Conservation (phyloP, 768 basidiomycete genomes). For the Phlebiopsis flavidoalba region DNA sequence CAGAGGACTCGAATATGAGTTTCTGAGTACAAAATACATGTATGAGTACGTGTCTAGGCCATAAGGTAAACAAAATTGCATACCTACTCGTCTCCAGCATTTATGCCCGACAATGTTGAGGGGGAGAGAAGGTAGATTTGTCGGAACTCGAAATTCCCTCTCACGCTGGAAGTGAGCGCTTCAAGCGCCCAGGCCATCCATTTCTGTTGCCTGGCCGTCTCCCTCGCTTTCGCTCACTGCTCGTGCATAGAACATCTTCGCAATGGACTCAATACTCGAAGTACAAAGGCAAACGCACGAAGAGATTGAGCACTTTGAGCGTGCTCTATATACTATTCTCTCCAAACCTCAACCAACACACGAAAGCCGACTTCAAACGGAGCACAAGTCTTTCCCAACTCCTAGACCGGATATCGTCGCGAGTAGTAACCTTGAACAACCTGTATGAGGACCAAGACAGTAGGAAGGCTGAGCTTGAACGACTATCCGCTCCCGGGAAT, state of each 20-base stretch:
- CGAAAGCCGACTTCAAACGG: slow-evolving; percentile 62
- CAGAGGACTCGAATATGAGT: slow-evolving; percentile 94
- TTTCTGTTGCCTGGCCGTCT: slow-evolving; percentile 1
- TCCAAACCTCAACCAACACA: slow-evolving; percentile 61
- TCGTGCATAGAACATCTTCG: slow-evolving; percentile 6
- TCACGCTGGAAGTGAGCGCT: neutral
- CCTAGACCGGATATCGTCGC: slow-evolving; percentile 75
- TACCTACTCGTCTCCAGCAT: slow-evolving; percentile 84
- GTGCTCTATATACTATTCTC: slow-evolving; percentile 79
- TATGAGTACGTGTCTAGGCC: slow-evolving; percentile 4
- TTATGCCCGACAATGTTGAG: slow-evolving; percentile 76
- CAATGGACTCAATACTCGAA: slow-evolving; percentile 92
- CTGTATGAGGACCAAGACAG: slow-evolving; percentile 76
- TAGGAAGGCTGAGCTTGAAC: slow-evolving; percentile 61
- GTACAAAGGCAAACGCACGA: slow-evolving; percentile 94
- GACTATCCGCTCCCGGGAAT: slow-evolving; percentile 52
- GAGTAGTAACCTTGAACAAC: slow-evolving; percentile 58
- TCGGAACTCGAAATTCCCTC: slow-evolving; percentile 53
- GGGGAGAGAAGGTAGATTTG: slow-evolving; percentile 27
- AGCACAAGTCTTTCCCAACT: slow-evolving; percentile 90
- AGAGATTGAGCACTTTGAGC: slow-evolving; percentile 89
- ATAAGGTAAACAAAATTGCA: slow-evolving; percentile 22
- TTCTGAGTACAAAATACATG: slow-evolving; percentile 40
- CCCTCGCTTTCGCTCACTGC: neutral
- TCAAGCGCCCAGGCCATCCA: slow-evolving; percentile 11